These are phyloP conservation scores for Fusarium sp. DNA, from an alignment of 2,329 filamentous ascomycete genomes.

Conservation along the genomic window DNA sequence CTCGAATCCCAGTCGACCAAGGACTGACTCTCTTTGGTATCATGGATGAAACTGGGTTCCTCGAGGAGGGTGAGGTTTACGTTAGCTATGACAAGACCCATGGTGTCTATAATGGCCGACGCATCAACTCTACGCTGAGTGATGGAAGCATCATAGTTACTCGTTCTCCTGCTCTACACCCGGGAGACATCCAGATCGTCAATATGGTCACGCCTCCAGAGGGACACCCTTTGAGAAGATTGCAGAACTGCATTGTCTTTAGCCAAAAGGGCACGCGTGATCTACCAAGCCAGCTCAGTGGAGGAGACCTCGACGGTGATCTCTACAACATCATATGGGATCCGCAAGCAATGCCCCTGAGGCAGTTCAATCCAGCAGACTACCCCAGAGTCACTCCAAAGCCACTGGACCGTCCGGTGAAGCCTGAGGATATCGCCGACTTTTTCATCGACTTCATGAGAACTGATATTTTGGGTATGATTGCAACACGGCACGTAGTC, in stretches of 20 bases:
- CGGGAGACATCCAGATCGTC: constrained; percentile 80
- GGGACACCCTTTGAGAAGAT: constrained; percentile 67
- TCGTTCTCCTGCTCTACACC: constrained; percentile 82
- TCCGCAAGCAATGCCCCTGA: constrained; percentile 55
- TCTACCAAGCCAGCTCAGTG: constrained; percentile 80
- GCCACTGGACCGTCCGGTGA: constrained; percentile 70
- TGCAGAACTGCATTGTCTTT: constrained; percentile 83
- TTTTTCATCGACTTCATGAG: constrained; percentile 86
- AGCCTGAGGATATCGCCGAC: constrained; percentile 73
- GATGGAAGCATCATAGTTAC: constrained; percentile 70
- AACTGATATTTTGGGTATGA: constrained; percentile 72
- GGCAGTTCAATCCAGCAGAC: constrained; percentile 69
- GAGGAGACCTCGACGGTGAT: constrained; percentile 87
- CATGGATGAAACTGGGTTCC: constrained; percentile 80
- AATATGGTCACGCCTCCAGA: constrained; percentile 69
- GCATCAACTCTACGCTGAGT: constrained; percentile 47
- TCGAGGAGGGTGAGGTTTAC: constrained; percentile 76
- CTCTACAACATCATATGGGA: constrained; percentile 85
- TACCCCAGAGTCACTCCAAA: constrained; percentile 70
- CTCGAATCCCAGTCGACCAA: constrained; percentile 75
- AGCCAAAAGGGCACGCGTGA: constrained; percentile 77
- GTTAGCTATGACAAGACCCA: constrained; percentile 63
- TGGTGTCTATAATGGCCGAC: constrained; percentile 34
- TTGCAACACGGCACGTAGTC: constrained; percentile 72
- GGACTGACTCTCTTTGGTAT: constrained; percentile 84